Conservation (phyloP, 2,329 filamentous ascomycete genomes). For the Aspergillus oerlinghausenensis region DNA sequence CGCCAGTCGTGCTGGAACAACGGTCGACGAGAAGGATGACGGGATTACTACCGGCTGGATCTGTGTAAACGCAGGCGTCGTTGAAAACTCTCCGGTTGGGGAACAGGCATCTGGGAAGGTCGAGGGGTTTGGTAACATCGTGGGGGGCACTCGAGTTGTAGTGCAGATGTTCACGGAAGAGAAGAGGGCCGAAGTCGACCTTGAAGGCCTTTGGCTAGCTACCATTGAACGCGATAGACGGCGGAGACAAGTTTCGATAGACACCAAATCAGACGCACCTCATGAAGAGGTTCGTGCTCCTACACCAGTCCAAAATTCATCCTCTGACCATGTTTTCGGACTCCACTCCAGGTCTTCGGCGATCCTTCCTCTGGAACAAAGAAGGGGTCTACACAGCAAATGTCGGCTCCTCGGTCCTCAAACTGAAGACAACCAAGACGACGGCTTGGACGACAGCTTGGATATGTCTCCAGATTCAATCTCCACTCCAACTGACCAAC, state of each 20-base stretch:
- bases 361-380: conserved; percentile 22
- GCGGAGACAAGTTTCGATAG: conserved; percentile 33
- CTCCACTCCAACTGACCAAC: not conserved
- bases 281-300: conserved; percentile 21
- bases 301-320: conserved; percentile 13
- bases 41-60: conserved; percentile 94
- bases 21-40: conserved; percentile 62
- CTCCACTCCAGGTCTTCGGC: conserved; percentile 12
- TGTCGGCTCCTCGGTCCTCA: conserved; percentile 1
- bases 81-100: conserved; percentile 49
- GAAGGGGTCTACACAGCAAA: conserved; percentile 23
- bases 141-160: conserved; percentile 57
- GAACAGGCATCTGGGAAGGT: conserved; percentile 40
- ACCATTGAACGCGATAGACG: conserved; percentile 39
- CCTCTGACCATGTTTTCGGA: conserved; percentile 18
- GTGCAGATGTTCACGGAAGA: conserved; percentile 69
- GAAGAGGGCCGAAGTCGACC: conserved; percentile 62
- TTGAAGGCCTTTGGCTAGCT: conserved; percentile 61
- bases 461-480: not conserved
- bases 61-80: conserved; percentile 79
- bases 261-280: conserved; percentile 15
- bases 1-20: conserved; percentile 64
- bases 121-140: conserved; percentile 68
- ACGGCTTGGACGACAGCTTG: not conserved
- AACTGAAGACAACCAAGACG: not conserved